Conservation (phyloP, 257 asterid species). For the Parsonsia alboflavescens region DNA sequence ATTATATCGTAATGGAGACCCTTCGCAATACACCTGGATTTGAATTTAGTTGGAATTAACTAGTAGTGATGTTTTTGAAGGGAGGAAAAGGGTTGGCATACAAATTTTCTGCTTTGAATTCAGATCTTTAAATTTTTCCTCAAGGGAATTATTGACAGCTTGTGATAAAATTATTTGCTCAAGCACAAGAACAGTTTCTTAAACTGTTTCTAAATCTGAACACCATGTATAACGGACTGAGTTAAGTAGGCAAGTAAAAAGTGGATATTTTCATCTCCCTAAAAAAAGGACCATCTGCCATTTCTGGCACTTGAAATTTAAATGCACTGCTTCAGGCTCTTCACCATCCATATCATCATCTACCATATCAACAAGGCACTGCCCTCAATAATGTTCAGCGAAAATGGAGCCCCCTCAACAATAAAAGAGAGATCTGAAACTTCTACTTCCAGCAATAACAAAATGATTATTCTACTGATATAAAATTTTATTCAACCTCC, state of each 20-base stretch:
- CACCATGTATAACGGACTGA: not conserved
- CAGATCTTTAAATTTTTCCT: not conserved
- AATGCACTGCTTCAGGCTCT: too few species aligned
- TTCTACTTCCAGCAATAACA: not conserved
- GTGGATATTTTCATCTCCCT: not conserved
- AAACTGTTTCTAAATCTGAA: not conserved
- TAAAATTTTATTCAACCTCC: not conserved
- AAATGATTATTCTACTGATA: not conserved
- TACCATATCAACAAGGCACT: too few species aligned
- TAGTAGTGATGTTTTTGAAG: not conserved
- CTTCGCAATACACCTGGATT: not conserved
- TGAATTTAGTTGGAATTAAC: not conserved
- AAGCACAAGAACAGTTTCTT: not conserved
- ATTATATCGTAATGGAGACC: not conserved
- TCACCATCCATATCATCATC: too few species aligned
- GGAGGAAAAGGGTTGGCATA: not conserved
- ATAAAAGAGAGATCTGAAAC: not conserved
- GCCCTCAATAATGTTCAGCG: too few species aligned
- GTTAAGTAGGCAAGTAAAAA: not conserved
- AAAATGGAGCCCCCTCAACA: not conserved
- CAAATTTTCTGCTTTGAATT: not conserved
- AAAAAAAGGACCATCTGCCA: not conserved
- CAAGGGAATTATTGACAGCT: not conserved
- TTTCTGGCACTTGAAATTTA: not conserved
- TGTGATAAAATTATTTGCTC: not conserved